phyloP scores from a whole-genome alignment of 345 rosid species.

The Leavenworthia alabamica region DNA sequence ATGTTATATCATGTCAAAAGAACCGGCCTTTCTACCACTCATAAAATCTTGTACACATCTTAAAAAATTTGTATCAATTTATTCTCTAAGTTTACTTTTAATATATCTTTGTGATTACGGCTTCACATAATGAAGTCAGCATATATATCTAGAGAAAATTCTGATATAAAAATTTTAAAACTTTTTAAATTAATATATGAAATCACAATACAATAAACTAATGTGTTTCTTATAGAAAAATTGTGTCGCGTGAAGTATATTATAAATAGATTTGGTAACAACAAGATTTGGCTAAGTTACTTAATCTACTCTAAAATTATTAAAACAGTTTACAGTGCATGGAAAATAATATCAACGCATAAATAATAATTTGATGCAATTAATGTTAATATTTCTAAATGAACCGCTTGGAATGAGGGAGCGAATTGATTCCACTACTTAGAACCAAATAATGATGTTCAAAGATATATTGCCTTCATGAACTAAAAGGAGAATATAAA shows the following conservation, averaged over 20 bases:
- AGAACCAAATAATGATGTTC: constrained; percentile 19
- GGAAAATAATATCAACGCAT: neutral
- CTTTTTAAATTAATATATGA: neutral
- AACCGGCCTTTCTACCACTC: too few relatives aligned
- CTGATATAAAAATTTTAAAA: neutral
- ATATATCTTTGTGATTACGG: too few relatives aligned
- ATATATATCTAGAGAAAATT: too few relatives aligned
- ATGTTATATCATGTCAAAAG: too few relatives aligned
- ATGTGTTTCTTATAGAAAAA: too few relatives aligned
- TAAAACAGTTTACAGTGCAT: neutral
- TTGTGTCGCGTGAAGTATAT: neutral
- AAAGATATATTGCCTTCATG: constrained; percentile 14
- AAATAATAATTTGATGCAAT: neutral
- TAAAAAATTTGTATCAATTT: constrained; percentile 5
- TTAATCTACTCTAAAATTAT: neutral
- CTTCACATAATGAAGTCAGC: too few relatives aligned
- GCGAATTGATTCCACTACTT: constrained; percentile 19
- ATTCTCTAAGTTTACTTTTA: neutral
- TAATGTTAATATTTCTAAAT: neutral
- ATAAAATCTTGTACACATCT: constrained; percentile 20
- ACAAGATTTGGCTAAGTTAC: neutral
- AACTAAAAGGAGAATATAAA: constrained; percentile 11
- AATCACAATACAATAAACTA: neutral
- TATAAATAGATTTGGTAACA: neutral
- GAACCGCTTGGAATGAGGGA: constrained; percentile 4